Conservation (phyloP, 176 grass and related monocot species). For the Raddia distichophylla region DNA sequence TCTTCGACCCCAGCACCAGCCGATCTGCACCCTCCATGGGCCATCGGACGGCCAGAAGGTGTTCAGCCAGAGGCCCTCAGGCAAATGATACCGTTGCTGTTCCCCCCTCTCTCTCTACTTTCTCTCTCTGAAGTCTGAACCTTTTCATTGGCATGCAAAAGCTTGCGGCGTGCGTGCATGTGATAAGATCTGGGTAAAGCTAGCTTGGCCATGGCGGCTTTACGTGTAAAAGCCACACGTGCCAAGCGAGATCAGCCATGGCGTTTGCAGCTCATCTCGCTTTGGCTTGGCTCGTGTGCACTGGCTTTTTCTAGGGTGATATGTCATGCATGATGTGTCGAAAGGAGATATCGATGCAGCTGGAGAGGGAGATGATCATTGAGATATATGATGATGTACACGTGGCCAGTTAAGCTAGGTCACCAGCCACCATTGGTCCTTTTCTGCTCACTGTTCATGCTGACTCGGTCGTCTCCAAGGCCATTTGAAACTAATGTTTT, state of each 20-base stretch:
- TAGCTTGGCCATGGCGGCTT: constrained; percentile 23
- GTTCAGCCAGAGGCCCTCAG: not conserved
- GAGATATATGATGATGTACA: not conserved
- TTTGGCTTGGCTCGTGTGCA: constrained; percentile 12
- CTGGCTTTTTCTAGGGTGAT: not conserved
- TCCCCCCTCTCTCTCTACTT: not conserved
- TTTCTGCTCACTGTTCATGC: not conserved
- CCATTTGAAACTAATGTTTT: too few species aligned
- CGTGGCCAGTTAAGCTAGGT: not conserved
- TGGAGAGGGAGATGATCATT: not conserved
- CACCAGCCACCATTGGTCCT: not conserved
- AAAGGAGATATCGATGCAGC: not conserved
- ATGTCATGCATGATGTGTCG: not conserved
- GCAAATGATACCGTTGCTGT: not conserved
- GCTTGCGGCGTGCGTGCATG: constrained; percentile 10
- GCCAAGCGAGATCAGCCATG: not conserved
- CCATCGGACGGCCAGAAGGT: constrained; percentile 27
- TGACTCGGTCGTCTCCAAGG: not conserved
- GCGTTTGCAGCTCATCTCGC: not conserved
- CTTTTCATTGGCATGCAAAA: not conserved
- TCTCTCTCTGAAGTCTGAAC: not conserved
- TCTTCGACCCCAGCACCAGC: not conserved
- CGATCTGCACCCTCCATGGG: not conserved
- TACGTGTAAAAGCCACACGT: constrained; percentile 17
- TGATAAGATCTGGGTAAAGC: not conserved